phyloP scores from a whole-genome alignment of 495 filamentous ascomycete genomes.

The Letharia lupina region DNA sequence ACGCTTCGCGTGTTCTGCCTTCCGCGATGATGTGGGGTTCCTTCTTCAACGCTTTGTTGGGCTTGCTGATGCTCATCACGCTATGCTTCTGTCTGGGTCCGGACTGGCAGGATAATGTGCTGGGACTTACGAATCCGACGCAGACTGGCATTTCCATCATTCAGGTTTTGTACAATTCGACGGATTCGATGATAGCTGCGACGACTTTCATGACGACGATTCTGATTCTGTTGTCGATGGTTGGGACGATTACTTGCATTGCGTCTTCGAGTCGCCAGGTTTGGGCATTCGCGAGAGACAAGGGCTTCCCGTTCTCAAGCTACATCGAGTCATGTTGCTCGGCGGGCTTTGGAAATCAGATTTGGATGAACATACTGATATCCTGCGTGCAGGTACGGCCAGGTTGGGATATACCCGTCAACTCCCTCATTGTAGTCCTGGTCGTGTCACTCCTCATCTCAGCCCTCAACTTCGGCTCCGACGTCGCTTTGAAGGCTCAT shows the following conservation, averaged over 20 bases:
- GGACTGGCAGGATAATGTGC: slow-evolving; percentile 30
- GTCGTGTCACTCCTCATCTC: slow-evolving; percentile 41
- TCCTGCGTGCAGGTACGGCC: not conserved
- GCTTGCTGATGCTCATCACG: slow-evolving; percentile 46
- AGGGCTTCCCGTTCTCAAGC: not conserved
- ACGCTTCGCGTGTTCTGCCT: not conserved
- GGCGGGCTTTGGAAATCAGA: not conserved
- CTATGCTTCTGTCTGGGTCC: slow-evolving; percentile 43
- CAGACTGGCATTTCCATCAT: slow-evolving; percentile 17
- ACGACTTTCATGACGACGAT: not conserved
- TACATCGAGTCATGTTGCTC: not conserved
- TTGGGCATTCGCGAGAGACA: not conserved
- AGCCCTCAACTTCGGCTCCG: slow-evolving; percentile 46
- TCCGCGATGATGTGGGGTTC: slow-evolving; percentile 33
- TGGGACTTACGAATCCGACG: slow-evolving; percentile 15
- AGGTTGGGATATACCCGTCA: slow-evolving; percentile 42
- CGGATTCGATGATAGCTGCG: not conserved
- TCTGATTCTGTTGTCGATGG: not conserved
- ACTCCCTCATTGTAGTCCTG: slow-evolving; percentile 37
- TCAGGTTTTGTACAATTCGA: not conserved
- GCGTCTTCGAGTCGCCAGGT: not conserved
- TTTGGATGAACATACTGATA: not conserved
- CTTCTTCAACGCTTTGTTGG: slow-evolving; percentile 41
- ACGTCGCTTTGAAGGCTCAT: slow-evolving; percentile 43
- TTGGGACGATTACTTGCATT: not conserved